A percentile compares a stretch with the other conserved stretches of the same genome.
Conservation (phyloP, 2,329 filamentous ascomycete genomes). For the Parascedosporium putredinis region DNA sequence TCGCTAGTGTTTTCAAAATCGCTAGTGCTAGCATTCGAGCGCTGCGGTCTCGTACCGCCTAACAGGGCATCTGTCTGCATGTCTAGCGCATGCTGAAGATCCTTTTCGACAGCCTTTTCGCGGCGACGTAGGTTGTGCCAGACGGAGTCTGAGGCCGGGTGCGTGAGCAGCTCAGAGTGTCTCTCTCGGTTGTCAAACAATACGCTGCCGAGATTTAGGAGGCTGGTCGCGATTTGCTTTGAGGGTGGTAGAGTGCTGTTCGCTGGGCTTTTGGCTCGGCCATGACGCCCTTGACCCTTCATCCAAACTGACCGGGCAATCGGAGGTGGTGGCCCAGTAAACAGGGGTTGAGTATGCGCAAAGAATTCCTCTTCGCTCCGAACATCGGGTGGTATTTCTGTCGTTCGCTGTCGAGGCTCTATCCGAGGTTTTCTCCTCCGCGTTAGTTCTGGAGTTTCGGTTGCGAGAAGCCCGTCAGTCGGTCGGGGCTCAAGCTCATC, state of each 20-base stretch:
- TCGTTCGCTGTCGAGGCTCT: constrained; percentile 7
- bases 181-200: constrained; percentile 24
- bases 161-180: constrained; percentile 14
- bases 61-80: constrained; percentile 30
- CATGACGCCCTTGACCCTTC: constrained; percentile 15
- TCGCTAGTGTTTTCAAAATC: constrained; percentile 23
- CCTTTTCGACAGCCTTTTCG: constrained; percentile 33
- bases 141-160: constrained; percentile 28
- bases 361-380: constrained; percentile 9
- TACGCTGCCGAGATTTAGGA: constrained; percentile 19
- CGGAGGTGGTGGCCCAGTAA: constrained; percentile 39
- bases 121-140: constrained; percentile 37
- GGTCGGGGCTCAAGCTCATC: constrained; percentile 27
- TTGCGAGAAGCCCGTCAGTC: neutral
- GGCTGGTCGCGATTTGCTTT: constrained; percentile 10
- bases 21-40: constrained; percentile 6
- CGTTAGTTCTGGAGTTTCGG: neutral
- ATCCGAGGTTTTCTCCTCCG: constrained; percentile 5
- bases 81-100: constrained; percentile 38
- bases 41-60: neutral
- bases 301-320: constrained; percentile 31
- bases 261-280: constrained; percentile 10
- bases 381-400: constrained; percentile 4
- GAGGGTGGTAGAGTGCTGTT: neutral
- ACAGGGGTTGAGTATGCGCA: constrained; percentile 20